Conservation (phyloP, 345 rosid species). For the Populus simonii region DNA sequence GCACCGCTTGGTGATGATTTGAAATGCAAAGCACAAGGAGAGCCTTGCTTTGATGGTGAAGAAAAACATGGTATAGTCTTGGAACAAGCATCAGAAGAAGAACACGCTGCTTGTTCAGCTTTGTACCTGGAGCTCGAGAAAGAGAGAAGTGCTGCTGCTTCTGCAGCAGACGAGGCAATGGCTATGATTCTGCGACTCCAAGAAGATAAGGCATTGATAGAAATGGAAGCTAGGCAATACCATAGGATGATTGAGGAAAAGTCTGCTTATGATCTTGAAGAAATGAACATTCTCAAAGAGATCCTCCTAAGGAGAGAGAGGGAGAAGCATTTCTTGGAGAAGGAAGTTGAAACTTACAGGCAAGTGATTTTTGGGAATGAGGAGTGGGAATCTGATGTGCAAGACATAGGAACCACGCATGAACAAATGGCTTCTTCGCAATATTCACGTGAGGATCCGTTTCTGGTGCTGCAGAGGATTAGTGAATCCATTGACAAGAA, state of each 20-base stretch:
- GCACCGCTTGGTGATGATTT: constrained; percentile 17
- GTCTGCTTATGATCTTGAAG: constrained; percentile 74
- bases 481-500: constrained; percentile 27
- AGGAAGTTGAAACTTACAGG: constrained; percentile 68
- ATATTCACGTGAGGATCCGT: constrained; percentile 25
- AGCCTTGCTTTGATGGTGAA: constrained; percentile 27
- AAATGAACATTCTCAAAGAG: constrained; percentile 82
- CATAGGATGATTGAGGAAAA: constrained; percentile 89
- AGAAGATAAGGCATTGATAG: constrained; percentile 70
- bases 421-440: constrained; percentile 19
- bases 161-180: constrained; percentile 91
- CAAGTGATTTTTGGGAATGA: constrained; percentile 42
- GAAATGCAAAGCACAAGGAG: constrained; percentile 22
- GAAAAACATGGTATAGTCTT: constrained; percentile 35
- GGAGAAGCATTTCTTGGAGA: constrained; percentile 75
- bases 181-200: constrained; percentile 85
- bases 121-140: constrained; percentile 62
- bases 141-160: constrained; percentile 81
- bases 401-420: constrained; percentile 2
- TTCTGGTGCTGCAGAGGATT: constrained; percentile 12
- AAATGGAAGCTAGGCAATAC: constrained; percentile 86
- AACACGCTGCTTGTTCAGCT: constrained; percentile 42
- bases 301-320: constrained; percentile 65
- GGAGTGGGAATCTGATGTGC: constrained; percentile 31
- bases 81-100: constrained; percentile 55